phyloP scores from a whole-genome alignment of 345 rosid species.

The Aurinia saxatilis region DNA sequence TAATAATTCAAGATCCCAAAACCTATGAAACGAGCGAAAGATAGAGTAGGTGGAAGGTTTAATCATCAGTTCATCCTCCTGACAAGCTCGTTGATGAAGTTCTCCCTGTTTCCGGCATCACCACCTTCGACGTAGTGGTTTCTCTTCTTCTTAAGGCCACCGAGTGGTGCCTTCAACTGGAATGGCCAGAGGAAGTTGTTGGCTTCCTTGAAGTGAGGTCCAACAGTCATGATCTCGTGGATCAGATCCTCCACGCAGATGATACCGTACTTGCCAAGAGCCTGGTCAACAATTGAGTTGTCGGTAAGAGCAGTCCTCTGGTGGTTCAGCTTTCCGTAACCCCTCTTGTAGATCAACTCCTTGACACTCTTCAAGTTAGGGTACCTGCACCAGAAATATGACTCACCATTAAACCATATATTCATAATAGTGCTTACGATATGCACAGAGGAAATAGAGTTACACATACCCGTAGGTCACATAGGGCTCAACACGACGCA shows the following conservation, averaged over 20 bases:
- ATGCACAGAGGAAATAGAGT: background rate
- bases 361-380: slow-evolving; percentile 77
- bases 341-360: slow-evolving; percentile 80
- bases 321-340: slow-evolving; percentile 59
- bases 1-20: background rate
- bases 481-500: slow-evolving; percentile 79
- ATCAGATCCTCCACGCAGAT: slow-evolving; percentile 73
- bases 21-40: too few relatives aligned
- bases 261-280: slow-evolving; percentile 57
- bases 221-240: slow-evolving; percentile 85
- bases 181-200: slow-evolving; percentile 88
- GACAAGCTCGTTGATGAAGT: slow-evolving; percentile 53
- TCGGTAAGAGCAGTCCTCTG: slow-evolving; percentile 57
- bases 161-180: slow-evolving; percentile 69
- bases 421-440: background rate
- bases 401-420: background rate
- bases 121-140: slow-evolving; percentile 89
- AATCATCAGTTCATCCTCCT: slow-evolving; percentile 66
- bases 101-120: slow-evolving; percentile 79
- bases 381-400: slow-evolving; percentile 35
- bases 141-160: slow-evolving; percentile 77
- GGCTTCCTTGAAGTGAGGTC: slow-evolving; percentile 66
- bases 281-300: slow-evolving; percentile 58
- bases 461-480: slow-evolving; percentile 73
- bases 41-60: background rate